Base-by-base conservation (phyloP, 2,329 filamentous ascomycete species). In the Lasiodiplodia hormozganensis region DNA sequence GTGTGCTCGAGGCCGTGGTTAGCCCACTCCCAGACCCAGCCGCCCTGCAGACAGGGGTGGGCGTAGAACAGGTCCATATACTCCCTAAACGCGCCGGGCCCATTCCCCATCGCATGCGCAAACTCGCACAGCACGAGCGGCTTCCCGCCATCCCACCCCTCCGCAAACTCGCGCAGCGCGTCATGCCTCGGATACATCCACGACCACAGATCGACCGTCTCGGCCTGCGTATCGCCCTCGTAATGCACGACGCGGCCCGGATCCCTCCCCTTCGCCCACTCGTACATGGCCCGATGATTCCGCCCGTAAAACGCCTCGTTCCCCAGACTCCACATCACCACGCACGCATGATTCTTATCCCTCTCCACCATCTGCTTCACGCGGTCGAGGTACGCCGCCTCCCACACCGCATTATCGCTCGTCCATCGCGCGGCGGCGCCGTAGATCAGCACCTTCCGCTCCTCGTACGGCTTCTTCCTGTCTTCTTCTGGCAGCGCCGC, bases 271-370 rank as follows among this genome's bases (percentile, higher is more conserved):
- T 36, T 56, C 2, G 6, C 53, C 53, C 31, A 89, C 3, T 88
- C 79, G 72, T 89, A 89, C 90, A 93, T 93, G 40, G 86, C 87
- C 56, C 82, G 83, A 73, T 90, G 88, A 73, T 93, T 92, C 10
- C 82, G 80, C 0, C 90, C 90, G 73, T 91, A 92, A 74, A 91
- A 92, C 0, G 90, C 86, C 74, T 93, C 90, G 73, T 93, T 93
- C 0, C 90, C 91, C 0, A 93, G 81, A 57, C 88, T 90, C 91
- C 91, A 93, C 52, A 92, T 86, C 60, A 93, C 88, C 62, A 93
- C 83, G n/a, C 85, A 89, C 0, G 90, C 77, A 71, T 92, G 88
- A 69, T 92, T 90, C 78, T 91, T 91, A 76, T 92, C 90, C 18
- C 91, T 84, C 72, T 89, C 84, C 0, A 93, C 83, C 67, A 92